These are phyloP conservation scores for Solanum sparsipilum DNA, from an alignment of 257 asterid genomes.

Conservation along the genomic window DNA sequence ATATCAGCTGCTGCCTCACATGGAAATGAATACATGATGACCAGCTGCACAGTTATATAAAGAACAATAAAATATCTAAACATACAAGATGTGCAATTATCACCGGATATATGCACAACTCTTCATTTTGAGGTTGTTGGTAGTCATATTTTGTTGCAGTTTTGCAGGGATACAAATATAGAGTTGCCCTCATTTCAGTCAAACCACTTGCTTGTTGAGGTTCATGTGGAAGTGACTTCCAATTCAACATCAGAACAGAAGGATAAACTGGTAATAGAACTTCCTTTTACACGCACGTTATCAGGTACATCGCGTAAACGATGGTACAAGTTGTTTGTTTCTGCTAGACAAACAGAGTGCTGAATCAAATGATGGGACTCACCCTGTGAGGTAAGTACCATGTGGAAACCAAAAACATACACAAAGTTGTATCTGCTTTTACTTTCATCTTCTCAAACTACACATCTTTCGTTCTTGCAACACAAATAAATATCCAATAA, in stretches of 20 bases:
- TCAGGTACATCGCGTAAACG: conserved; percentile 27
- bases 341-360: too few relatives aligned
- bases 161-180: conserved; percentile 45
- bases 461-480: too few relatives aligned
- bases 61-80: too few relatives aligned
- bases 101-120: background rate
- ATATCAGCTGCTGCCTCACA: background rate
- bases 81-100: background rate
- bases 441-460: too few relatives aligned
- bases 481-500: too few relatives aligned
- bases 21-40: background rate
- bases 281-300: conserved; percentile 85
- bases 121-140: background rate
- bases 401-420: too few relatives aligned
- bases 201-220: too few relatives aligned
- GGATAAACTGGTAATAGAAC: conserved; percentile 27
- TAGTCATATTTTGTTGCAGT: conserved; percentile 25
- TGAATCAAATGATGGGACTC: too few relatives aligned
- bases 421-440: too few relatives aligned
- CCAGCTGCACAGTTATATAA: background rate
- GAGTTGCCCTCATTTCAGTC: conserved; percentile 72
- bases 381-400: too few relatives aligned
- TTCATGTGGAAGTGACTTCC: too few relatives aligned
- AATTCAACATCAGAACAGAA: conserved; percentile 5
- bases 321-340: too few relatives aligned